Percentiles rank a stretch among this genome's conserved stretches.
These are phyloP conservation scores for Neocucurbitaria cava DNA, from an alignment of 2,329 filamentous ascomycete species.

Conservation along the genomic window DNA sequence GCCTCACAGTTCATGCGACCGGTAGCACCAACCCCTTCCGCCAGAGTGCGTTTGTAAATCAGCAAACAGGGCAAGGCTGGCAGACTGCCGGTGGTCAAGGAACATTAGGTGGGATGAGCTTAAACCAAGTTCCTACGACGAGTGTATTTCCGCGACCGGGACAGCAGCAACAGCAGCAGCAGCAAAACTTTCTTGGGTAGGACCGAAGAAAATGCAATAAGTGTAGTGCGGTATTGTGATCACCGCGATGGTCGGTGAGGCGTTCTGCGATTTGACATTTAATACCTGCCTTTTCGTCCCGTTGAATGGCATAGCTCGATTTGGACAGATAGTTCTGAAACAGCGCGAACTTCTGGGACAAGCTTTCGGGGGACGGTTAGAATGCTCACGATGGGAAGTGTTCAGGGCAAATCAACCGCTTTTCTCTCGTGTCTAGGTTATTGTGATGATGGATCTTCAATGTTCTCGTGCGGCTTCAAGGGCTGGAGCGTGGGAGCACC, in stretches of 20 bases:
- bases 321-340: no score
- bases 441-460: background rate
- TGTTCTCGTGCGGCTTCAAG: background rate
- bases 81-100: slow-evolving; percentile 75
- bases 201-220: background rate
- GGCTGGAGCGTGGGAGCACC: background rate
- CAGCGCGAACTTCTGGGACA: background rate
- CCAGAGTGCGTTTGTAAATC: slow-evolving; percentile 88
- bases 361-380: background rate
- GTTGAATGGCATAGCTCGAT: background rate
- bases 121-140: slow-evolving; percentile 80
- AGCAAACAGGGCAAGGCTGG: slow-evolving; percentile 87
- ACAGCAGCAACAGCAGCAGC: slow-evolving; percentile 48
- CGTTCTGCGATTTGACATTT: background rate
- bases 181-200: slow-evolving; percentile 40
- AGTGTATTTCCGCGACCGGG: slow-evolving; percentile 86
- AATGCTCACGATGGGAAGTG: background rate
- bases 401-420: background rate
- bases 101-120: slow-evolving; percentile 75
- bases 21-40: slow-evolving; percentile 95
- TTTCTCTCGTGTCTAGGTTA: background rate
- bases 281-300: background rate
- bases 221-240: background rate
- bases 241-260: background rate
- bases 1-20: slow-evolving; percentile 74